Conservation (phyloP, 805 yeast species). For the Schizosaccharomyces octosporus region DNA sequence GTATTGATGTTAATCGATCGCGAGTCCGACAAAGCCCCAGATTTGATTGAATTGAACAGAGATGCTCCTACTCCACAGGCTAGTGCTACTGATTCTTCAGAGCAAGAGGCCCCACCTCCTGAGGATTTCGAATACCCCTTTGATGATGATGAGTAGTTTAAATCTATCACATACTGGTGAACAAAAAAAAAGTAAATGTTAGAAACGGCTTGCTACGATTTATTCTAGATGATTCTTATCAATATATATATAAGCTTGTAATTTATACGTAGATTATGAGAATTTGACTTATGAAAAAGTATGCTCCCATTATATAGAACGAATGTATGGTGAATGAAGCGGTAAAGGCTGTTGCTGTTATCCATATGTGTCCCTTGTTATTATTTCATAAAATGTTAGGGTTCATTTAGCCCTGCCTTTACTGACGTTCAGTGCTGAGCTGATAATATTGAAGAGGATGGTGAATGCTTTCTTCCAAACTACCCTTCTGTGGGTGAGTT, state of each 20-base stretch:
- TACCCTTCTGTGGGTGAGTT: constrained; percentile 22
- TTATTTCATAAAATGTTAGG: too few relatives aligned
- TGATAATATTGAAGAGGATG: constrained; percentile 71
- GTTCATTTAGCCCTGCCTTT: not conserved
- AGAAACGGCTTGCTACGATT: too few relatives aligned
- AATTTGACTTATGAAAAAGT: too few relatives aligned
- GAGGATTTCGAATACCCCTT: constrained; percentile 3
- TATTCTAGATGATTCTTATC: too few relatives aligned
- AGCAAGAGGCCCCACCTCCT: constrained; percentile 2
- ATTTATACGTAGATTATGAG: too few relatives aligned
- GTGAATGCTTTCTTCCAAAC: constrained; percentile 31
- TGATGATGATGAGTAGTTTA: constrained; percentile 1
- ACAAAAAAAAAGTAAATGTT: not conserved
- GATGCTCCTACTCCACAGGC: not conserved
- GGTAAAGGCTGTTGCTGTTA: too few relatives aligned
- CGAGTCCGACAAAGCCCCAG: constrained; percentile 10
- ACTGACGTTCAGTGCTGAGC: not conserved
- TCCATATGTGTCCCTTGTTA: too few relatives aligned
- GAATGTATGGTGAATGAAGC: too few relatives aligned
- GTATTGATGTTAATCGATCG: constrained; percentile 14
- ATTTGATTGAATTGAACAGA: constrained; percentile 1
- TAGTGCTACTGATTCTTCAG: not conserved
- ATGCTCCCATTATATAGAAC: too few relatives aligned
- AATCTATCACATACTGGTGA: not conserved
- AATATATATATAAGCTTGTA: too few relatives aligned